A percentile compares a stretch with the other conserved stretches of the same genome.
phyloP scores from a whole-genome alignment of 257 asterid species.

The Lycium barbarum region DNA sequence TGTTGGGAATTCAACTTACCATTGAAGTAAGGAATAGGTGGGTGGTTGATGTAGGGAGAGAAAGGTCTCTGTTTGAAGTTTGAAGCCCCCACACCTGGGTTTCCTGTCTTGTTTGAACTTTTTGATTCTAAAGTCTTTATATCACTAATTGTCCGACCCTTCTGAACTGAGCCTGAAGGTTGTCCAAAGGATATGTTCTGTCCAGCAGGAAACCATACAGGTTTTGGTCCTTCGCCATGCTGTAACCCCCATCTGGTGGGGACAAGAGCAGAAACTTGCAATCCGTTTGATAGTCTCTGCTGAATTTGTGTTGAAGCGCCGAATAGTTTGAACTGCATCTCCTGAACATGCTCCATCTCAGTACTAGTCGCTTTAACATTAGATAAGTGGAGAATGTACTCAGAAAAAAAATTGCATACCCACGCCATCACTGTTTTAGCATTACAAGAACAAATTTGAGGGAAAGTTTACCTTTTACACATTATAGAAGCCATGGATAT shows the following conservation, averaged over 20 bases:
- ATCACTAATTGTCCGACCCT: slow-evolving; percentile 45
- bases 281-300: slow-evolving; percentile 36
- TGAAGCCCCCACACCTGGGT: neutral
- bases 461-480: too few species aligned
- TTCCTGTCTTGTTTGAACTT: neutral
- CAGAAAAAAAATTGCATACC: too few species aligned
- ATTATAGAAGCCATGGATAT: neutral
- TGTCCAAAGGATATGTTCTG: slow-evolving; percentile 26
- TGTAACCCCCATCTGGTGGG: slow-evolving; percentile 43
- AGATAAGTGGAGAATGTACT: neutral
- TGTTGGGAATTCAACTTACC: slow-evolving; percentile 24
- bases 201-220: slow-evolving; percentile 8
- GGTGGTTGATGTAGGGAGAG: slow-evolving; percentile 33
- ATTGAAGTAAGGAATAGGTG: slow-evolving; percentile 28
- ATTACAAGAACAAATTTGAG: too few species aligned
- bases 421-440: neutral
- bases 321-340: slow-evolving; percentile 42
- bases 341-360: slow-evolving; percentile 33
- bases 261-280: slow-evolving; percentile 43
- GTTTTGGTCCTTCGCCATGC: slow-evolving; percentile 31
- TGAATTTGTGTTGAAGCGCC: slow-evolving; percentile 43
- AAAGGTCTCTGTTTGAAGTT: neutral
- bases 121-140: slow-evolving; percentile 33
- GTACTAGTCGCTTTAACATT: slow-evolving; percentile 31
- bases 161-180: slow-evolving; percentile 23